Evolutionary conservation across 805 yeast species (phyloP).

Genomic region (Starmerella stigmatis): DNA sequence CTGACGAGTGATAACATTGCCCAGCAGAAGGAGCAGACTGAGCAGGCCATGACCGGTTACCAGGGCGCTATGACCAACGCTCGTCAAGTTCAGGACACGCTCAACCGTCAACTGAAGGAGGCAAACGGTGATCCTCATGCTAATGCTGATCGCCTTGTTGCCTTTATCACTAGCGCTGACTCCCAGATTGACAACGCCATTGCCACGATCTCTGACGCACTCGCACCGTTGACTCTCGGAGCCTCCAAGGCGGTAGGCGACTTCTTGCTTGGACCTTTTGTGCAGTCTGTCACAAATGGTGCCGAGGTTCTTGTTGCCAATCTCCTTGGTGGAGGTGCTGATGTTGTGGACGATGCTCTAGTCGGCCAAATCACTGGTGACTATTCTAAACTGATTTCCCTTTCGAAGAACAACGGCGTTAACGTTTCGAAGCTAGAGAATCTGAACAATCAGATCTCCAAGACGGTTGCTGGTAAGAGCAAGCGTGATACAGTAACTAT

Average conservation of each 20-base stretch:
- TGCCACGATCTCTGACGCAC: constrained; percentile 15
- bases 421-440: constrained; percentile 14
- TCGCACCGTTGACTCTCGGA: constrained; percentile 19
- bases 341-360: constrained; percentile 23
- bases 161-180: constrained; percentile 27
- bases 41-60: constrained; percentile 15
- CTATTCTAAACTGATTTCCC: constrained; percentile 19
- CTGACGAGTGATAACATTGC: not conserved
- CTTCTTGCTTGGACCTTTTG: constrained; percentile 26
- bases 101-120: constrained; percentile 18
- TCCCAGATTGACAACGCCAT: constrained; percentile 27
- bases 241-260: constrained; percentile 18
- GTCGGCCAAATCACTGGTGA: constrained; percentile 22
- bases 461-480: constrained; percentile 13
- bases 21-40: not conserved
- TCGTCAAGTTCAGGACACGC: constrained; percentile 20
- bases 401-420: constrained; percentile 21
- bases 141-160: constrained; percentile 20
- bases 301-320: constrained; percentile 25
- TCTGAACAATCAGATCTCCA: constrained; percentile 17
- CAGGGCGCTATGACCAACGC: constrained; percentile 20
- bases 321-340: constrained; percentile 23
- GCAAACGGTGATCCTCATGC: constrained; percentile 13
- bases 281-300: too few relatives aligned
- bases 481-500: constrained; percentile 10